phyloP scores from a whole-genome alignment of 2,329 filamentous ascomycete species.

The Clarireedia hainanense region DNA sequence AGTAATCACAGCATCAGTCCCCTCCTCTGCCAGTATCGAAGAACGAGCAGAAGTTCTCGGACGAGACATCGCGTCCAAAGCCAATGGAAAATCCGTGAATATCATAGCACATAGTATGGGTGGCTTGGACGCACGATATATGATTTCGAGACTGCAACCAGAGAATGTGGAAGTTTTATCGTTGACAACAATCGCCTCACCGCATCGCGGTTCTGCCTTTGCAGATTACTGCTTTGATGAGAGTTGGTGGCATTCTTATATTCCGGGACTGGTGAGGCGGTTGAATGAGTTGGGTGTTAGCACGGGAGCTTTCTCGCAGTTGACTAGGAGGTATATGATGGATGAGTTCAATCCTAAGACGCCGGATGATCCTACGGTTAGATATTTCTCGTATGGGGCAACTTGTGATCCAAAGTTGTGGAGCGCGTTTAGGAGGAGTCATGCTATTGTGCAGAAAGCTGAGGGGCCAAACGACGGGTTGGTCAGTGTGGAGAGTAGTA shows the following conservation, averaged over 20 bases:
- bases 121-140: constrained; percentile 56
- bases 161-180: constrained; percentile 36
- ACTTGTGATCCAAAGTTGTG: constrained; percentile 48
- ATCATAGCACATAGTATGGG: constrained; percentile 68
- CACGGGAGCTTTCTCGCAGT: constrained; percentile 52
- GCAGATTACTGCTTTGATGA: constrained; percentile 46
- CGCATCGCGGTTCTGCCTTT: constrained; percentile 36
- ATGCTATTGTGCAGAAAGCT: constrained; percentile 38
- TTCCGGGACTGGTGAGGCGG: constrained; percentile 48
- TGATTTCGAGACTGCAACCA: constrained; percentile 50
- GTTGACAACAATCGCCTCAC: constrained; percentile 32
- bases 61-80: constrained; percentile 41
- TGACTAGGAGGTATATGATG: constrained; percentile 51
- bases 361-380: constrained; percentile 43
- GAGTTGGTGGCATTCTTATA: constrained; percentile 38
- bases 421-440: constrained; percentile 53
- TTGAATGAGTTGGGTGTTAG: constrained; percentile 45
- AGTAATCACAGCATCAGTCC: constrained; percentile 54
- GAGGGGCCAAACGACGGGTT: constrained; percentile 60
- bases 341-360: constrained; percentile 51
- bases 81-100: constrained; percentile 54
- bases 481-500: constrained; percentile 56
- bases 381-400: constrained; percentile 57
- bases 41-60: constrained; percentile 51
- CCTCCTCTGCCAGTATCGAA: constrained; percentile 53